These are phyloP conservation scores for sweet orange (Citrus sinensis) DNA, from an alignment of 345 rosid genomes.

Conservation along the genomic window DNA sequence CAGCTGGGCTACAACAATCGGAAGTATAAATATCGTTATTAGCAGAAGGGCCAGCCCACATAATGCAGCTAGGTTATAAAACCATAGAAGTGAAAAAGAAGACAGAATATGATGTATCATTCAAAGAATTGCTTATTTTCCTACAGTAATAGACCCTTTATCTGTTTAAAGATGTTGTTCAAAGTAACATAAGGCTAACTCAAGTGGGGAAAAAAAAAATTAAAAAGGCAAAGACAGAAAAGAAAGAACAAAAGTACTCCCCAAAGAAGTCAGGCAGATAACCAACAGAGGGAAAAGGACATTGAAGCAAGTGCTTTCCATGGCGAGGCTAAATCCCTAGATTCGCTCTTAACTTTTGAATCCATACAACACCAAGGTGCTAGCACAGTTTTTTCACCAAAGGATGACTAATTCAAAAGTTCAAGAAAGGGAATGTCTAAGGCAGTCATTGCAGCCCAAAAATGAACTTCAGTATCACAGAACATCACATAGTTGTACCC, in stretches of 20 bases:
- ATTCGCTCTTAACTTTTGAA: neutral
- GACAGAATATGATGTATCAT: neutral
- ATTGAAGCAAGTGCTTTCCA: neutral
- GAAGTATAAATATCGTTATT: constrained; percentile 14
- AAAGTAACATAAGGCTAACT: neutral
- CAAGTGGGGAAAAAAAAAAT: neutral
- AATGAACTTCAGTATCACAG: neutral
- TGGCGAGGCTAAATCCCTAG: neutral
- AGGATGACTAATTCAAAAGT: neutral
- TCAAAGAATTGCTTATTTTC: neutral
- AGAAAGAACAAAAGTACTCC: neutral
- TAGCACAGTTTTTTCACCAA: neutral
- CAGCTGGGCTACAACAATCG: constrained; percentile 78
- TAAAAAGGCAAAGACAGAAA: too few species aligned
- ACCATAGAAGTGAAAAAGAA: neutral
- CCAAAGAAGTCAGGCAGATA: neutral
- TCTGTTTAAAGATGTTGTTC: neutral
- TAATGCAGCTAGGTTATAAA: neutral
- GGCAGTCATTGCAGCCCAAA: neutral
- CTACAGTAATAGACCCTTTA: neutral
- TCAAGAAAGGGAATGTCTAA: neutral
- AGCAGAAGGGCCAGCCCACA: constrained; percentile 8
- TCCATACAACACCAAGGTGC: neutral
- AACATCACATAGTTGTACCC: neutral
- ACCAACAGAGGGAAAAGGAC: neutral